These are phyloP conservation scores for Pontederia crassipes DNA, from an alignment of 176 grass and related monocot species.

Conservation along the genomic window DNA sequence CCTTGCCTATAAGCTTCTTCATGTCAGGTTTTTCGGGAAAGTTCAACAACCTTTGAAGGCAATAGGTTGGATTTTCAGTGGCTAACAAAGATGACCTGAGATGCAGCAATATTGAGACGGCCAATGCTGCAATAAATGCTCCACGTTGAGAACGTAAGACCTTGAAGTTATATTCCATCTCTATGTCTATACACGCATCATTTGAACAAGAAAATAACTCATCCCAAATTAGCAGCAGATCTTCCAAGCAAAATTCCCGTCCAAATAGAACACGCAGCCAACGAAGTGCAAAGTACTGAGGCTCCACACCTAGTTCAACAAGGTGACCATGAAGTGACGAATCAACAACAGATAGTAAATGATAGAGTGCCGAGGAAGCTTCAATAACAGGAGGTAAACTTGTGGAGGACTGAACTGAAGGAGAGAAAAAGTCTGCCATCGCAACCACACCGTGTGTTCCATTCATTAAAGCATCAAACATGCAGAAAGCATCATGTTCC, in stretches of 20 bases:
- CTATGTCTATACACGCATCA: conserved; percentile 30
- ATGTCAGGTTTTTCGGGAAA: conserved; percentile 66
- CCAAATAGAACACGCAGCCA: conserved; percentile 91
- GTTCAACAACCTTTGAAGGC: conserved; percentile 80
- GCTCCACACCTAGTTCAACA: conserved; percentile 84
- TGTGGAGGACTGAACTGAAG: conserved; percentile 38
- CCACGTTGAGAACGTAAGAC: conserved; percentile 79
- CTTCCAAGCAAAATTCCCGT: conserved; percentile 75
- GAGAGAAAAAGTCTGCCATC: conserved; percentile 79
- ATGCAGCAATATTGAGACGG: conserved; percentile 90
- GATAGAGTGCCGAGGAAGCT: conserved; percentile 86
- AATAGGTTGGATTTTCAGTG: conserved; percentile 67
- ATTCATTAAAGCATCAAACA: conserved; percentile 86
- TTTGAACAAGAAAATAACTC: conserved; percentile 68
- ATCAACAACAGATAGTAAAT: conserved; percentile 64
- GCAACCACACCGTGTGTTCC: conserved; percentile 48
- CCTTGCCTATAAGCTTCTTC: conserved; percentile 75
- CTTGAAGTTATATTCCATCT: conserved; percentile 49
- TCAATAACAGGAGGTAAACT: conserved; percentile 75
- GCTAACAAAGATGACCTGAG: conserved; percentile 81
- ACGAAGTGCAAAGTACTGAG: conserved; percentile 94
- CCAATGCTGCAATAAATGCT: conserved; percentile 75
- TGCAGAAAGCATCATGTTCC: conserved; percentile 96
- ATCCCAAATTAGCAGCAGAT: conserved; percentile 83
- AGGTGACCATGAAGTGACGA: conserved; percentile 87